Evolutionary conservation across 179 eudicot genomes (phyloP).

Genomic region (Silene coronaria): DNA sequence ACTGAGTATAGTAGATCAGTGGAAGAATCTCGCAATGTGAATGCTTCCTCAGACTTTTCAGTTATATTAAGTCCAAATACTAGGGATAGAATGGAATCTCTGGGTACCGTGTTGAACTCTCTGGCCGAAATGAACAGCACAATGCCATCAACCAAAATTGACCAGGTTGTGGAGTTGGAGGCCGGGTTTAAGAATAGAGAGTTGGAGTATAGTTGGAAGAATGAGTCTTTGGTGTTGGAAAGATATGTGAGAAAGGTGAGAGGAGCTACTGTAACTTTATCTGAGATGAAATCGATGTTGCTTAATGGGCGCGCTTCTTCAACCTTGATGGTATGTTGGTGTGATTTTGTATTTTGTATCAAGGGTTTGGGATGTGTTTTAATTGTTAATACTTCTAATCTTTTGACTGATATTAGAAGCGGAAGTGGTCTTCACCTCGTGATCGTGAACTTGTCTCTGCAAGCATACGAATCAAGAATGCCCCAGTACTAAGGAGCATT

Average conservation of each 20-base stretch:
- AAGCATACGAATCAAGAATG: conserved; percentile 44
- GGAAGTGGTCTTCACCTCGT: conserved; percentile 34
- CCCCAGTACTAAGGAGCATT: conserved; percentile 32
- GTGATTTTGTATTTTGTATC: background rate
- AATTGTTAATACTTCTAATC: conserved; percentile 3
- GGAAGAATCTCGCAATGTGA: background rate
- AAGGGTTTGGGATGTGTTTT: background rate
- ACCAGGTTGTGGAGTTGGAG: conserved; percentile 18
- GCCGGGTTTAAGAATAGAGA: conserved; percentile 3
- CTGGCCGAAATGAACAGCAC: background rate
- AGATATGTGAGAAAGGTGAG: conserved; percentile 32
- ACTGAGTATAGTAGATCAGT: background rate
- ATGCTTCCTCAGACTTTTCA: background rate
- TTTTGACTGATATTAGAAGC: conserved; percentile 34
- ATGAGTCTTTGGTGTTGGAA: conserved; percentile 24
- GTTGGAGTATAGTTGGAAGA: conserved; percentile 12
- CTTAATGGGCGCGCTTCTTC: conserved; percentile 23
- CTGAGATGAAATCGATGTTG: conserved; percentile 45
- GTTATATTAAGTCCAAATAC: background rate
- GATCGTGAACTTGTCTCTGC: conserved; percentile 51
- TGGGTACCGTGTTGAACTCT: background rate
- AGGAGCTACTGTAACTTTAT: conserved; percentile 33
- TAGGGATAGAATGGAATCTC: background rate
- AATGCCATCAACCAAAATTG: background rate
- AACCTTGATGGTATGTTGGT: conserved; percentile 35